Conservation (phyloP, 495 filamentous ascomycete genomes). For the Podospora pseudoanserina region DNA sequence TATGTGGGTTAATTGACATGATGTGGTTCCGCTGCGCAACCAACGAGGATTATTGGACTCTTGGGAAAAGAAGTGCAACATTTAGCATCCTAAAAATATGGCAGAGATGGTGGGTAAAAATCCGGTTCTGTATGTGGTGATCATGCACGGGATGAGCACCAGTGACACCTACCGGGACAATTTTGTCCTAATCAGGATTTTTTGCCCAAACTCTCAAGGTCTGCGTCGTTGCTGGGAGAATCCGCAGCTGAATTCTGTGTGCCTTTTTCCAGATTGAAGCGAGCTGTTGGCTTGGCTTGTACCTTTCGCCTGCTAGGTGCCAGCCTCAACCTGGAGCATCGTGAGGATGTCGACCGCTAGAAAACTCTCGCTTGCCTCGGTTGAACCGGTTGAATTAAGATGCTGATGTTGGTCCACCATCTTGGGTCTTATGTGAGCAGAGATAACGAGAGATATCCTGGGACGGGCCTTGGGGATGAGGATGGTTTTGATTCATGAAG, state of each 20-base stretch:
- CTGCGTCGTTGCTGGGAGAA: not conserved
- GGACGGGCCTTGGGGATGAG: not conserved
- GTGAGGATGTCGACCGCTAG: not conserved
- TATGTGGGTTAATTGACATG: slow-evolving; percentile 10
- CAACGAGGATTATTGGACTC: not conserved
- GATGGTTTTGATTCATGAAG: not conserved
- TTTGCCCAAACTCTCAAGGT: slow-evolving; percentile 5
- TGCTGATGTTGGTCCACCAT: not conserved
- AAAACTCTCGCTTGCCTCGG: not conserved
- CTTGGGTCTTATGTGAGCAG: not conserved
- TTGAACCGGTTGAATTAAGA: slow-evolving; percentile 8
- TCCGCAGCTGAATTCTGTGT: not conserved
- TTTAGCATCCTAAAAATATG: slow-evolving; percentile 17
- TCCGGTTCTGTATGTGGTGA: slow-evolving; percentile 10
- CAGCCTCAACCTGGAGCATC: not conserved
- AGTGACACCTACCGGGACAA: not conserved
- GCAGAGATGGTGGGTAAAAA: slow-evolving; percentile 15
- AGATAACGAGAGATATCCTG: not conserved
- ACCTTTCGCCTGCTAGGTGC: not conserved
- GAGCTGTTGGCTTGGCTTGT: slow-evolving; percentile 2
- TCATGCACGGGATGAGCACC: slow-evolving; percentile 7
- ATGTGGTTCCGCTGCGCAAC: slow-evolving; percentile 4
- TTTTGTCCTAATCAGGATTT: not conserved
- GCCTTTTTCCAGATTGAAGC: slow-evolving; percentile 16
- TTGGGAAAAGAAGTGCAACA: slow-evolving; percentile 6